A percentile compares a stretch with the other conserved stretches of the same genome.
phyloP scores from a whole-genome alignment of 2,329 filamentous ascomycete species.

The Ophiostoma piceae region DNA sequence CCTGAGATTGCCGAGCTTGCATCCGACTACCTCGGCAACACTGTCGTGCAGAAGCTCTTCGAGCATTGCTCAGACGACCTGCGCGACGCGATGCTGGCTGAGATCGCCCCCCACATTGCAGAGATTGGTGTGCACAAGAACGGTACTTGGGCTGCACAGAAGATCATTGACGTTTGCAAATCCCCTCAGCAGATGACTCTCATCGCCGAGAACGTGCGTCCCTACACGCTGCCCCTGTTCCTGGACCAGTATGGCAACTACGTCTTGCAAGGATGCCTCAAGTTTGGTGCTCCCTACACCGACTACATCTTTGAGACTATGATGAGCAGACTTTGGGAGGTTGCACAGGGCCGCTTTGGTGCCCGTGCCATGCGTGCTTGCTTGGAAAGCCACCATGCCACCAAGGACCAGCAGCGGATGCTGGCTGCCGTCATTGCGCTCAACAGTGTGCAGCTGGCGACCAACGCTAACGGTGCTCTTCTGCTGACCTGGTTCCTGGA shows the following conservation, averaged over 20 bases:
- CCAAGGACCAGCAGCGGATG: slow-evolving; percentile 92
- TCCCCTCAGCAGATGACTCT: slow-evolving; percentile 73
- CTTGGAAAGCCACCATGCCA: slow-evolving; percentile 89
- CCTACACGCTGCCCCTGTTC: slow-evolving; percentile 87
- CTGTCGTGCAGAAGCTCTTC: slow-evolving; percentile 98
- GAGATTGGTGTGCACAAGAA: slow-evolving; percentile 99
- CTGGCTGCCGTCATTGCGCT: slow-evolving; percentile 92
- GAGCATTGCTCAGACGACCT: slow-evolving; percentile 89
- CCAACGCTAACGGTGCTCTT: slow-evolving; percentile 90
- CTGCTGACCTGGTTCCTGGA: slow-evolving; percentile 97
- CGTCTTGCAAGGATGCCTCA: slow-evolving; percentile 90
- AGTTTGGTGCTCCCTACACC: slow-evolving; percentile 83
- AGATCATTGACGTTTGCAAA: slow-evolving; percentile 96
- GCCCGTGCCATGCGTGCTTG: slow-evolving; percentile 95
- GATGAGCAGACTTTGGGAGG: slow-evolving; percentile 89
- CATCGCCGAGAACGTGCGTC: slow-evolving; percentile 77
- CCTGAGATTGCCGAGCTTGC: slow-evolving; percentile 92
- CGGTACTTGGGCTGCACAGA: slow-evolving; percentile 97
- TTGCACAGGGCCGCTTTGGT: slow-evolving; percentile 88
- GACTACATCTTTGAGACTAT: slow-evolving; percentile 98
- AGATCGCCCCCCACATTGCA: slow-evolving; percentile 86
- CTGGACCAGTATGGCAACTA: slow-evolving; percentile 98
- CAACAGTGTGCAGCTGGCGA: slow-evolving; percentile 92
- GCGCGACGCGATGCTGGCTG: slow-evolving; percentile 82
- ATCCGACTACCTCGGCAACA: slow-evolving; percentile 96